These are phyloP conservation scores for Gastrodia elata DNA, from an alignment of 106 monocot genomes.

Conservation along the genomic window DNA sequence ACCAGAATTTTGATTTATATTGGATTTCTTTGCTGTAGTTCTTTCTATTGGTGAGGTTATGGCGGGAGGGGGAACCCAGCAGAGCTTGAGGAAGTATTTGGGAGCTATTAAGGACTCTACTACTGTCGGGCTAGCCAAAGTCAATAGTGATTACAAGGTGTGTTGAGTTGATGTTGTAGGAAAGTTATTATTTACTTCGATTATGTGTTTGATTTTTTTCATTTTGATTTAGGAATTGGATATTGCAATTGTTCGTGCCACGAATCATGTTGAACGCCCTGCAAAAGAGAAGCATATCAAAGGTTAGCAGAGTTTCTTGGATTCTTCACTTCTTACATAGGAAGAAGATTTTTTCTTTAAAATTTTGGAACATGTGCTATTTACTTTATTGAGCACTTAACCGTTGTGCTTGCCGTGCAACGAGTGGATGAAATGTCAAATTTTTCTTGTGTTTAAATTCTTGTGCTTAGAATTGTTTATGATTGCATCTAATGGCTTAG, in stretches of 20 bases:
- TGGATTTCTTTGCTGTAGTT: background rate
- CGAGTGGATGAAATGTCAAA: background rate
- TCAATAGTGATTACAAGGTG: slow-evolving; percentile 94
- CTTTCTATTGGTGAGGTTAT: slow-evolving; percentile 18
- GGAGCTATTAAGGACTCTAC: slow-evolving; percentile 93
- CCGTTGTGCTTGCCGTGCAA: background rate
- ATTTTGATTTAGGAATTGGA: slow-evolving; percentile 72
- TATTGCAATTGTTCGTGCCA: slow-evolving; percentile 79
- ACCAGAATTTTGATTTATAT: background rate
- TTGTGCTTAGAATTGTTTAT: background rate
- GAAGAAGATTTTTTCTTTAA: background rate
- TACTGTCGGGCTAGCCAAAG: slow-evolving; percentile 80
- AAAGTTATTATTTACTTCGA: background rate
- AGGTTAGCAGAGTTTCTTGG: slow-evolving; percentile 29
- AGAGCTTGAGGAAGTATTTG: slow-evolving; percentile 70
- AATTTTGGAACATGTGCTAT: background rate
- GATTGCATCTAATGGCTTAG: background rate
- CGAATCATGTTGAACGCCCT: slow-evolving; percentile 83
- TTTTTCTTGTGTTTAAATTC: background rate
- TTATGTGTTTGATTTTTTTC: background rate
- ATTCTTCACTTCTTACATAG: no score
- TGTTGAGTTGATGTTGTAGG: background rate
- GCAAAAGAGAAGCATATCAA: slow-evolving; percentile 82
- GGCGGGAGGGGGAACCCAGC: slow-evolving; percentile 48
- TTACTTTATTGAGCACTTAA: background rate